Evolutionary conservation across 371 early-diverging fungal genomes (phyloP), one percentile per base, ranked within the genome.

Genomic region (Basidiobolus meristosporus): DNA sequence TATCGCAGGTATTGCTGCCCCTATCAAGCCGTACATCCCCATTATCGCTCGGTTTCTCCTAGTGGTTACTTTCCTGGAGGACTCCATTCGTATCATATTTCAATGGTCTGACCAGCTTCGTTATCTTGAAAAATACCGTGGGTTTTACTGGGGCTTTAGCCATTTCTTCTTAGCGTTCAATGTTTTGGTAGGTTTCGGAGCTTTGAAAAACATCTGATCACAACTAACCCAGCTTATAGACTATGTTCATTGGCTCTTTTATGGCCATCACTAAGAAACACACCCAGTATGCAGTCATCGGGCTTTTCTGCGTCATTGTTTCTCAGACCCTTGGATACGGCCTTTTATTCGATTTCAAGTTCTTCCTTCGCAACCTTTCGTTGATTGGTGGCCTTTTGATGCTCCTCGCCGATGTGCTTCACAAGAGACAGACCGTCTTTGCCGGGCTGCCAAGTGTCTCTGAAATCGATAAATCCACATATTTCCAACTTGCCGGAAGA

Each of bases 1-100:
- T 29, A 59, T 91, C 38, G 86, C 86, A 44, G 57, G 45, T 46
- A 42, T 83, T 30, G 69, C 79, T 18, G 61, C 65, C 38, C 90
- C 87, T 29, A 48, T 93, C 38, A 95, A 90, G 64, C 90, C 91
- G 14, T 77, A 77, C 52, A 70, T 91, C 39, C 90, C 93, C 3
- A 69, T 62, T 45, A 73, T 92, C 36, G 88, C 85, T 18, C 79
- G 93, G 10, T 79, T 88, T 51, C 67, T 95, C 17, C 73, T 95
- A 20, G 87, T 95, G 22, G 90, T 85, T 33, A 95, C 96, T 18
- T 95, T 92, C 63, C 56, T 89, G 38, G 96, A 93, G 56, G 96
- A 93, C 58, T 71, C 92, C 3, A 50, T 91, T 28, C 73, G 95
- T 37, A 87, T 93, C 42, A 46, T 69, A 37, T 67, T 78, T 34